A percentile compares a stretch with the other conserved stretches of the same genome.
These are phyloP conservation scores for Diutina ranongensis DNA, from an alignment of 1,139 yeast species.

Conservation along the genomic window DNA sequence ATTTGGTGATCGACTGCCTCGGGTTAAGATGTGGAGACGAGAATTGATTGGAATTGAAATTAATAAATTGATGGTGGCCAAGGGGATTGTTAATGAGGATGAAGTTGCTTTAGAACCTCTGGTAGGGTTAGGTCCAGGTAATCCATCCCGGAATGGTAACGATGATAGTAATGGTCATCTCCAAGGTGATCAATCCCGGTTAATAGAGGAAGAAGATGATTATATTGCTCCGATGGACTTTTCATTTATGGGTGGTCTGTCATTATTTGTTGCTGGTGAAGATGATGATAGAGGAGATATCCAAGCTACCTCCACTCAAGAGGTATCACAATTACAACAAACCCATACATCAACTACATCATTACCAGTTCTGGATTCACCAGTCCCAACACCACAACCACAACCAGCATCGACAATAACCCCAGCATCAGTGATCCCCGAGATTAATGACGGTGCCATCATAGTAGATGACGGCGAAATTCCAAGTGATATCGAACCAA, in stretches of 20 bases:
- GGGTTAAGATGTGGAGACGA: constrained; percentile 24
- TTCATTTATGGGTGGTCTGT: constrained; percentile 2
- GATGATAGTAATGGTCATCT: background rate
- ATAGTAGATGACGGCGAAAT: background rate
- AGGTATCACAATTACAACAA: no score
- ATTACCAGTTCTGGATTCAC: no score
- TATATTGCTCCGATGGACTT: constrained; percentile 1
- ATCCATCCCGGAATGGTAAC: background rate
- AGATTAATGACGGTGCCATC: background rate
- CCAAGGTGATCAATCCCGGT: background rate
- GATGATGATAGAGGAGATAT: no score
- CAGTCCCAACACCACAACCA: background rate
- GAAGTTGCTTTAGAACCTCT: background rate
- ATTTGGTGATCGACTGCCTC: constrained; percentile 18
- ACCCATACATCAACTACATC: no score
- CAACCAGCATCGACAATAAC: background rate
- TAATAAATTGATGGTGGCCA: constrained; percentile 19
- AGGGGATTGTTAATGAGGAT: constrained; percentile 19
- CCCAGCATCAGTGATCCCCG: background rate
- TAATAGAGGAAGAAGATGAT: background rate
- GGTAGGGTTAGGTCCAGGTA: background rate
- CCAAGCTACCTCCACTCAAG: no score
- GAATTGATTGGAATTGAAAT: constrained; percentile 26
- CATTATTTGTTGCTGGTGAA: background rate
- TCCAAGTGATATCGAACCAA: background rate